Evolutionary conservation across 768 basidiomycete species (phyloP), one percentile per base, ranked within the genome.

Genomic region (Hygrocybe coccinea): DNA sequence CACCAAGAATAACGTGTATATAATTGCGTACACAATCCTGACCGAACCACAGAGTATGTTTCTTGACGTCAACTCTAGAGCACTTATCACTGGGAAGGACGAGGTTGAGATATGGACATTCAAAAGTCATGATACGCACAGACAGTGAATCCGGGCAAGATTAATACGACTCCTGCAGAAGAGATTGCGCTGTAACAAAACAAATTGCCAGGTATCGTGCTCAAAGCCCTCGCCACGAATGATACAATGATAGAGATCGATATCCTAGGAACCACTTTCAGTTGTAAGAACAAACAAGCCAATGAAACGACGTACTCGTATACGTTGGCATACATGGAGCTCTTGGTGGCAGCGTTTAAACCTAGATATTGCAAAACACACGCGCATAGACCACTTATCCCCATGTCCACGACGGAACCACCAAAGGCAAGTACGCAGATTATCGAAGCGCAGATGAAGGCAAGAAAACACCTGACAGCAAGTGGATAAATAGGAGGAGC

Each of bases 181-280:
- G 93, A 89, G 58, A 95, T 84, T 3, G 94, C 87, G 49, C 86
- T 88, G 71, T 92, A 97, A 69, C 94, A 97, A 67, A 95, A 95
- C 21, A 85, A 68, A 54, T 83, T 74, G 4, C 84, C 85, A 3
- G 80, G 82, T 48, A 94, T 82, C 59, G 84, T 86, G 59, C 90
- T 86, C 51, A 95, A 69, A 14, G 81, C 87, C 50, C 91, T 79
- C 2, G 92, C 87, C 17, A 87, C 74, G 64, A 94, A 93, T 2
- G 90, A 87, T 37, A 93, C 88, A 35, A 94, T 70, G 53, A 92
- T 91, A 2, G 89, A 83, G 10, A 87, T 84, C 0, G 90, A 87
- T 64, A 94, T 91, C 67, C 91, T 94, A 39, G 9, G 55, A 37
- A 49, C 19, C 41, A 33, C 5, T 34, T 29, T 19, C 50, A 38